These are phyloP conservation scores for Lipomyces chichibuensis DNA, from an alignment of 805 yeast genomes.

Conservation along the genomic window DNA sequence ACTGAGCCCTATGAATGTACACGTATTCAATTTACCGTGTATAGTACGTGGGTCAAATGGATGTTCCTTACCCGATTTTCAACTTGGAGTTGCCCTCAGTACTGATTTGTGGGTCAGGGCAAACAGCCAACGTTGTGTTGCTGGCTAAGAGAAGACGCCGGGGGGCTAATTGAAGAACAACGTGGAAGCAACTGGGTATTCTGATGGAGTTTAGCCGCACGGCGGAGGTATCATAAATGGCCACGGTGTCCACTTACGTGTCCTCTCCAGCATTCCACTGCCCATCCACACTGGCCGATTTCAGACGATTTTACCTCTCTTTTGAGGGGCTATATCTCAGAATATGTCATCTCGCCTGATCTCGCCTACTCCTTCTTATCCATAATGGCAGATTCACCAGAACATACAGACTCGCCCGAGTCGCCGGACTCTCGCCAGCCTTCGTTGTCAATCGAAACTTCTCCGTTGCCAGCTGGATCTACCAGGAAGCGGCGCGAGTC, in stretches of 20 bases:
- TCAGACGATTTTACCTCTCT: not conserved
- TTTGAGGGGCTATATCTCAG: not conserved
- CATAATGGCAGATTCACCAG: constrained; percentile 12
- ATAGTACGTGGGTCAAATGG: no score
- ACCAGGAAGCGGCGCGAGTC: constrained; percentile 41
- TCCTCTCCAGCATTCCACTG: constrained; percentile 11
- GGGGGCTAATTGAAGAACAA: not conserved
- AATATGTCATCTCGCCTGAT: constrained; percentile 10
- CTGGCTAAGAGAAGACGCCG: not conserved
- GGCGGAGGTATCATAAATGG: not conserved
- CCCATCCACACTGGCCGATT: not conserved
- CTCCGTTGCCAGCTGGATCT: not conserved
- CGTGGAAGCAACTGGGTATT: no score
- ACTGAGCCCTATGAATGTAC: not conserved
- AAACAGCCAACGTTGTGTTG: not conserved
- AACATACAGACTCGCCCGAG: constrained; percentile 1
- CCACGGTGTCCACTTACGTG: constrained; percentile 20
- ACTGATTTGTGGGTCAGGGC: not conserved
- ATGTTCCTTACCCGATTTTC: no score
- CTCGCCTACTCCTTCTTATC: not conserved
- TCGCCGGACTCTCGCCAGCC: not conserved
- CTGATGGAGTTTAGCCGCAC: no score
- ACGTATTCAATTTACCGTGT: not conserved
- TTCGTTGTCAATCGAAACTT: not conserved
- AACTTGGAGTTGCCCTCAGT: no score